Percentiles rank a stretch among this genome's conserved stretches.
Evolutionary conservation across 148 eudicot species (phyloP).

Genomic region (Salicornia ramosissima): DNA sequence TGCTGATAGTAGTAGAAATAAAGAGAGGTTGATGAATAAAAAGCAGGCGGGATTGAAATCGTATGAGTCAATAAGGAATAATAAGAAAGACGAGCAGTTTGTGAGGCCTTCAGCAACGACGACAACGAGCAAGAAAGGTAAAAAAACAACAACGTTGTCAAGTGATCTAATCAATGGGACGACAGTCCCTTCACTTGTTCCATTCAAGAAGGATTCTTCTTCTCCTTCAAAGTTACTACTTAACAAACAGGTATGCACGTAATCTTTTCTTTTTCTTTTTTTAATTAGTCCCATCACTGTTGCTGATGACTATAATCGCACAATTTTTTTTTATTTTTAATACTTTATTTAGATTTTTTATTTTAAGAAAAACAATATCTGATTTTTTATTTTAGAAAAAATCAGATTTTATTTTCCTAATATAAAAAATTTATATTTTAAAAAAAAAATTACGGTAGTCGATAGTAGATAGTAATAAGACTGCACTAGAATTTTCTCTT

Average conservation of each 20-base stretch:
- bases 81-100: constrained; percentile 65
- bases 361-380: too few species aligned
- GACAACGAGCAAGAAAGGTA: constrained; percentile 39
- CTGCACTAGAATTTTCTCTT: too few species aligned
- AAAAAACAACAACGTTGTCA: constrained; percentile 47
- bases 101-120: constrained; percentile 31
- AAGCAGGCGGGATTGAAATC: constrained; percentile 22
- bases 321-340: not conserved
- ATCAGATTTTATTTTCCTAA: too few species aligned
- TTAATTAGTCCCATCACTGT: not conserved
- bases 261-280: not conserved
- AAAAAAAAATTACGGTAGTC: too few species aligned
- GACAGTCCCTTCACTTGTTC: constrained; percentile 45
- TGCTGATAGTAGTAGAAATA: not conserved
- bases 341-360: not conserved
- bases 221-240: constrained; percentile 37
- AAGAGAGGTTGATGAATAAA: constrained; percentile 9
- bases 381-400: too few species aligned
- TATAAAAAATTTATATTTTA: too few species aligned
- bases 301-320: not conserved
- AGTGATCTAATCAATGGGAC: constrained; percentile 38
- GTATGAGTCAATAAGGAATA: constrained; percentile 33
- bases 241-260: constrained; percentile 46
- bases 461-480: too few species aligned
- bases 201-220: constrained; percentile 43